These are phyloP conservation scores for Globomyces sp. DNA, from an alignment of 371 early-diverging fungal genomes.

Conservation along the genomic window DNA sequence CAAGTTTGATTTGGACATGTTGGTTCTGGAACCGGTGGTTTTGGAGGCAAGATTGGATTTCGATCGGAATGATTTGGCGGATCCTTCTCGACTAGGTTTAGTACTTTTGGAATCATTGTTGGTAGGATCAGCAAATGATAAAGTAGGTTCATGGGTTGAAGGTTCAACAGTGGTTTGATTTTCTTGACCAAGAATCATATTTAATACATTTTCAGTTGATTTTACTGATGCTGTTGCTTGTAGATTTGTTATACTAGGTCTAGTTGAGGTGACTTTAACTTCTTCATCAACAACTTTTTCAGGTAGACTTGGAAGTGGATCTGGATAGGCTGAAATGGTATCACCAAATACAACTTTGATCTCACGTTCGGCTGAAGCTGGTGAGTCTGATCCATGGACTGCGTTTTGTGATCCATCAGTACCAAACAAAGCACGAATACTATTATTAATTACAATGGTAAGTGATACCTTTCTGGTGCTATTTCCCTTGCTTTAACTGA, in stretches of 20 bases:
- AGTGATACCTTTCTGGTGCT: constrained; percentile 53
- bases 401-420: constrained; percentile 71
- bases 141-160: not conserved
- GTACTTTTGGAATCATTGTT: too few relatives aligned
- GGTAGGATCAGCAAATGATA: not conserved
- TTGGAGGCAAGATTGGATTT: not conserved
- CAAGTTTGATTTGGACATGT: not conserved
- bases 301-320: not conserved
- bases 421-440: constrained; percentile 61
- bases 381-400: constrained; percentile 78
- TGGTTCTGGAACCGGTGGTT: not conserved
- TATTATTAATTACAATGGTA: not conserved
- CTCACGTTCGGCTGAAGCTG: constrained; percentile 66
- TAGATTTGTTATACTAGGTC: not conserved
- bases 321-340: constrained; percentile 28
- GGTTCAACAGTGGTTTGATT: not conserved
- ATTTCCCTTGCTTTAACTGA: constrained; percentile 61
- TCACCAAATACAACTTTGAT: constrained; percentile 55
- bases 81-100: too few relatives aligned
- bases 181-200: constrained; percentile 9
- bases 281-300: constrained; percentile 1
- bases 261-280: not conserved
- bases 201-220: constrained; percentile 15
- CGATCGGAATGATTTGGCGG: not conserved
- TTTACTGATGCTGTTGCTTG: not conserved